Base-by-base conservation (phyloP, 2,329 filamentous ascomycete genomes). In the Calonectria leucothoes region DNA sequence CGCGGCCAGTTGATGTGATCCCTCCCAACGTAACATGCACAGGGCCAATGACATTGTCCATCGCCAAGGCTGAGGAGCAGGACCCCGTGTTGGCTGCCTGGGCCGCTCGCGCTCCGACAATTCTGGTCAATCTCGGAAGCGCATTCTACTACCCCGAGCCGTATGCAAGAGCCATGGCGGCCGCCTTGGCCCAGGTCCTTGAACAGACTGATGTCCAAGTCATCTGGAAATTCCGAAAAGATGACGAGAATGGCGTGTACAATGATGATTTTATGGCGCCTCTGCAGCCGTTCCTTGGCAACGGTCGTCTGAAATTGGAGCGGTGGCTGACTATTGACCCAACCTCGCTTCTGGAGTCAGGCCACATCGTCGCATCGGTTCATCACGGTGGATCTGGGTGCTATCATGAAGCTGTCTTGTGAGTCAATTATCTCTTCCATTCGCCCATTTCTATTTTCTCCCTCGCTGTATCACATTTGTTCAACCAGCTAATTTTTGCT, bases 101-200 rank as follows among this genome's bases (percentile, higher is more conserved):
- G 88, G 75, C 89, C 11, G 74, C 78, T 0, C 75, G 77, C 12
- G 80, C 78, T 0, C 85, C 86, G 3, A 89, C 88, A 0, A 78
- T 89, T 3, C 81, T 89, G 12, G 83, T 89, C n/a, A 88, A 87
- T 70, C 81, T 89, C 2, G 88, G 88, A 0, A 88, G 85, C 1
- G 79, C 84, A 6, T 79, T 84, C 29, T 74, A 75, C 5, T 81
- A 79, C 55, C 71, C 71, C 33, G 71, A 80, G 65, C 49, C 72
- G 2, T 73, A 76, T 17, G 82, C 82, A 14, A 45, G 20, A 4
- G 68, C 49, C 12, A 84, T 85, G 83, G 76, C 76, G 0, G 45
- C 64, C 3, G 81, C 80, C 37, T 29, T 66, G n/a, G 45, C 31
- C 8, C 6, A 42, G 12, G 64, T 66, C 6, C 23, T 66, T 4